A percentile compares a stretch with the other conserved stretches of the same genome.
Conservation (phyloP, 2,329 filamentous ascomycete genomes). For the Venturia nashicola region DNA sequence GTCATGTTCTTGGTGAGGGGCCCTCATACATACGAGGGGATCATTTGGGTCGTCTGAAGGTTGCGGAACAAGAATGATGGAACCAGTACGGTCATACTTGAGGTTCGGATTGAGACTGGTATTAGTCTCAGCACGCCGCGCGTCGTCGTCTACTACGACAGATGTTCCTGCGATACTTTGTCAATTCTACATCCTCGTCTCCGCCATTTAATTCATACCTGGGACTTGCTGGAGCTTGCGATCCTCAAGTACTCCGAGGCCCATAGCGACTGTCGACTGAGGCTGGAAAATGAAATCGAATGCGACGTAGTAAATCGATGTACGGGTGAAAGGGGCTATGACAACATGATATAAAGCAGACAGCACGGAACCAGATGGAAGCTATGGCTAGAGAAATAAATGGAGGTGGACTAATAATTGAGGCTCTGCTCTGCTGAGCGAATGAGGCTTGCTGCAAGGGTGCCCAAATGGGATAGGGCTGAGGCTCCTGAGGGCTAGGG, state of each 20-base stretch:
- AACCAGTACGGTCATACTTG: conserved; percentile 54
- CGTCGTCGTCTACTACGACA: conserved; percentile 23
- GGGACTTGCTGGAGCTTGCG: conserved; percentile 56
- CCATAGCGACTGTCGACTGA: conserved; percentile 33
- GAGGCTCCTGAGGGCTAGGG: not conserved
- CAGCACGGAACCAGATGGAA: not conserved
- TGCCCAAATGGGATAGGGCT: not conserved
- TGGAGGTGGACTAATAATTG: not conserved
- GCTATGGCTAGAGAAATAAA: not conserved
- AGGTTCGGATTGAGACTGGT: conserved; percentile 32
- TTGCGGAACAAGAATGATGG: conserved; percentile 81
- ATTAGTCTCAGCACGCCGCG: conserved; percentile 18
- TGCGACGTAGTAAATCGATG: not conserved
- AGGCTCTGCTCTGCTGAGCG: not conserved
- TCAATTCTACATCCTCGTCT: conserved; percentile 11
- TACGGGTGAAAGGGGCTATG: not conserved
- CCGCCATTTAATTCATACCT: conserved; percentile 34
- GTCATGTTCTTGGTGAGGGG: not conserved
- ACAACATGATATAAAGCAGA: not conserved
- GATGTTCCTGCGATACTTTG: conserved; percentile 26
- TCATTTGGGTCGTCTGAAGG: conserved; percentile 87
- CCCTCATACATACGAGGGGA: conserved; percentile 46
- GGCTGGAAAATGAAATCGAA: not conserved
- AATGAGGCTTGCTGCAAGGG: not conserved
- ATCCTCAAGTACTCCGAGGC: conserved; percentile 63